A percentile compares a stretch with the other conserved stretches of the same genome.
These are phyloP conservation scores for Penicillium sp. DNA, from an alignment of 2,329 filamentous ascomycete genomes.

Conservation along the genomic window DNA sequence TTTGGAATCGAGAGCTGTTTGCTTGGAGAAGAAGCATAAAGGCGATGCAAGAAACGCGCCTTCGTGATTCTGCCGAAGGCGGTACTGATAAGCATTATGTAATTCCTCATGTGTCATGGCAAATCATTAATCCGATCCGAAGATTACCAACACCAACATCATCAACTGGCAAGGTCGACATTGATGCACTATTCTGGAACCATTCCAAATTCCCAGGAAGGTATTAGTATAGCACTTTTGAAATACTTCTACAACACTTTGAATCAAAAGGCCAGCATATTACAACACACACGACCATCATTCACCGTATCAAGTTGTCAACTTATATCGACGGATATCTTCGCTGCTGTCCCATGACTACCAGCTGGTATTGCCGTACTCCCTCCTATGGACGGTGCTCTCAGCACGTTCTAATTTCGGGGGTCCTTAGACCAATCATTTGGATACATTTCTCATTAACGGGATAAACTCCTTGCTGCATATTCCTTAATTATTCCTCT, in stretches of 20 bases:
- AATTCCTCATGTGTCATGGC: not conserved
- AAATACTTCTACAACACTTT: too few species aligned
- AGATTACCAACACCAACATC: not conserved
- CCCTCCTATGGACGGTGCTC: not conserved
- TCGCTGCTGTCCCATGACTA: too few species aligned
- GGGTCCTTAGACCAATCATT: not conserved
- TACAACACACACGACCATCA: too few species aligned
- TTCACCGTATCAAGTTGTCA: too few species aligned
- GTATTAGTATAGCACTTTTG: too few species aligned
- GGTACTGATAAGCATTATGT: slow-evolving; percentile 27
- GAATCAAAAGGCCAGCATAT: not conserved
- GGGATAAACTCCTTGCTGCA: not conserved
- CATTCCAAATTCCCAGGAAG: too few species aligned
- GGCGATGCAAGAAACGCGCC: slow-evolving; percentile 14
- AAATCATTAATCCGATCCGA: not conserved
- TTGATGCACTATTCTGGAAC: too few species aligned
- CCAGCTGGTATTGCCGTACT: not conserved
- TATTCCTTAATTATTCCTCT: not conserved
- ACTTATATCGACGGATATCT: too few species aligned
- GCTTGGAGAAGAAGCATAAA: slow-evolving; percentile 5
- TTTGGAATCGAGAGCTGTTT: slow-evolving; percentile 6
- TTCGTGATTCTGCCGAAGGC: slow-evolving; percentile 35
- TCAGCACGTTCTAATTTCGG: not conserved
- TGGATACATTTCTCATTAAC: not conserved
- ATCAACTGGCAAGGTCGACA: not conserved